These are phyloP conservation scores for Hypoxylon trugodes DNA, from an alignment of 495 filamentous ascomycete species.

Conservation along the genomic window DNA sequence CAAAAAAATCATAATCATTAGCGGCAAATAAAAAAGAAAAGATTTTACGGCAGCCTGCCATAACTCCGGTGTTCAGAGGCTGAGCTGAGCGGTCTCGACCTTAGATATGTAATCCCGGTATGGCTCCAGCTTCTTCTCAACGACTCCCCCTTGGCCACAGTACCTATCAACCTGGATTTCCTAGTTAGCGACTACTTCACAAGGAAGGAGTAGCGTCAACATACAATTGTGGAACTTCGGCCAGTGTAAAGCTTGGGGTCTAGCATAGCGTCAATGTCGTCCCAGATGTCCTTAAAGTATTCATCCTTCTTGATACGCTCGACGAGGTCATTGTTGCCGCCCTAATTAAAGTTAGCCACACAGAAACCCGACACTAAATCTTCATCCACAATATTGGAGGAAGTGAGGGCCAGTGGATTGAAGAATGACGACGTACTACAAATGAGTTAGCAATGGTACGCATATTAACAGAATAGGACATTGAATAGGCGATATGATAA, in stretches of 20 bases:
- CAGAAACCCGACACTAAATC: neutral
- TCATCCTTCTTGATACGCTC: conserved; percentile 75
- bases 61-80: conserved; percentile 25
- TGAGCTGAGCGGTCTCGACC: conserved; percentile 41
- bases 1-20: neutral
- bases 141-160: conserved; percentile 45
- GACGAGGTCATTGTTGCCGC: conserved; percentile 78
- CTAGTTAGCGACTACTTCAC: neutral
- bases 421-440: neutral
- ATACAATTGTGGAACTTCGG: conserved; percentile 50
- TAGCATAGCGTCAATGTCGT: conserved; percentile 77
- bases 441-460: neutral
- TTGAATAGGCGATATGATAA: neutral
- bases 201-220: neutral
- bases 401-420: neutral
- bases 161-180: conserved; percentile 51
- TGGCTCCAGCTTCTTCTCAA: conserved; percentile 42
- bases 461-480: neutral
- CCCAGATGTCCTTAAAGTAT: conserved; percentile 86
- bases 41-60: too few species aligned
- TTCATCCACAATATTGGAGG: neutral
- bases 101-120: conserved; percentile 40
- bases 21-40: neutral
- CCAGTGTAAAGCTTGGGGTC: conserved; percentile 77
- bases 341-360: neutral